Conservation (phyloP, 179 eudicot species). For the Corrigiola litoralis region DNA sequence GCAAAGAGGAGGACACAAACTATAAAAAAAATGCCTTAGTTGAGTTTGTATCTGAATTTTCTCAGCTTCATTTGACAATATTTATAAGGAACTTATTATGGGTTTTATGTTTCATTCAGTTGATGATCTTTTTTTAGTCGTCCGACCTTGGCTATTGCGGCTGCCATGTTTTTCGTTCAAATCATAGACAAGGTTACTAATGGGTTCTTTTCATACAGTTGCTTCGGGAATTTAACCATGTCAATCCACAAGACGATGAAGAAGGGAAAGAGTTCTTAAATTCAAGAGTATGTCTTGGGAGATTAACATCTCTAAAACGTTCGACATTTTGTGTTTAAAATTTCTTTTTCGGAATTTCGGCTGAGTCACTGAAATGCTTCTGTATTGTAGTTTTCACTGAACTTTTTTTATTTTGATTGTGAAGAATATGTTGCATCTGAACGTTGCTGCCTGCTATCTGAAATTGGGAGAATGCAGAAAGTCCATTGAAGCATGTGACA, state of each 20-base stretch:
- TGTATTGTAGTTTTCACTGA: neutral
- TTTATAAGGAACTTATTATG: no score
- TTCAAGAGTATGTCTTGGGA: slow-evolving; percentile 60
- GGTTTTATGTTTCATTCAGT: neutral
- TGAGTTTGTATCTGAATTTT: neutral
- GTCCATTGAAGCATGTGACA: slow-evolving; percentile 87
- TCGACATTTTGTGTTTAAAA: neutral
- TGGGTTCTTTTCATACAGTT: slow-evolving; percentile 45
- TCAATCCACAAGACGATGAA: slow-evolving; percentile 87
- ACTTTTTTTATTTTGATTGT: neutral
- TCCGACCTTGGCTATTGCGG: neutral
- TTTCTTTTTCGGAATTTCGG: slow-evolving; percentile 2
- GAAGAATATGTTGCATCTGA: slow-evolving; percentile 75
- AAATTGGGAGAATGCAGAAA: slow-evolving; percentile 90
- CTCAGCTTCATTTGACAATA: neutral
- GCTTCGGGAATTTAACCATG: slow-evolving; percentile 96
- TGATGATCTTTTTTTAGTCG: no score
- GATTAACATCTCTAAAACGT: neutral
- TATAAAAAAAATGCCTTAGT: neutral
- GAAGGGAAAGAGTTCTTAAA: slow-evolving; percentile 85
- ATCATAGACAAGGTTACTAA: neutral
- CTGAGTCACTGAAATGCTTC: neutral
- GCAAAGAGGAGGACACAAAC: neutral
- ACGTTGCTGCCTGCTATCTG: slow-evolving; percentile 94
- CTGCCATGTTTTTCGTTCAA: neutral